These are phyloP conservation scores for Globisporangium radiosum DNA, from an alignment of 352 stramenopile genomes.

Conservation along the genomic window DNA sequence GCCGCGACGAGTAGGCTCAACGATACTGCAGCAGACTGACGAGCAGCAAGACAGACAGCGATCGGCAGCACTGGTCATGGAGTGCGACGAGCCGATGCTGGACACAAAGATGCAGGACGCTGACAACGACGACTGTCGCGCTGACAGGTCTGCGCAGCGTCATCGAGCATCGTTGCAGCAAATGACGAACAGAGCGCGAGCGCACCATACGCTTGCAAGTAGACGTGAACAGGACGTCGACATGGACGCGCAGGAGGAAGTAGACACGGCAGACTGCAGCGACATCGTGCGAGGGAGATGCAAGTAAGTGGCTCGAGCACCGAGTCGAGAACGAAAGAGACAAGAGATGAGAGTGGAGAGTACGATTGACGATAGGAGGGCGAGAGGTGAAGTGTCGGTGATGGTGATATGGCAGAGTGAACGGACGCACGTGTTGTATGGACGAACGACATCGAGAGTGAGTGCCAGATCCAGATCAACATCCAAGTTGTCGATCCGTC, in stretches of 20 bases:
- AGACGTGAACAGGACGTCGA: not conserved
- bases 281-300: too few species aligned
- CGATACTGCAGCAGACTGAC: not conserved
- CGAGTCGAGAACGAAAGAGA: too few species aligned
- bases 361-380: too few species aligned
- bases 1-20: not conserved
- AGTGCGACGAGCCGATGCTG: conserved; percentile 2
- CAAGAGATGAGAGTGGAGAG: too few species aligned
- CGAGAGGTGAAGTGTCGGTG: too few species aligned
- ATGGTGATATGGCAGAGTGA: too few species aligned
- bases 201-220: not conserved
- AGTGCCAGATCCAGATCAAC: too few species aligned
- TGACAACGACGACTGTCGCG: not conserved
- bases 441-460: too few species aligned
- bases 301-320: too few species aligned
- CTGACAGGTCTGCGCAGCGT: not conserved
- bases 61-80: not conserved
- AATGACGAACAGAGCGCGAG: not conserved
- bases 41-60: not conserved
- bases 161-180: not conserved
- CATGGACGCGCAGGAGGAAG: not conserved
- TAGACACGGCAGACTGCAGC: too few species aligned
- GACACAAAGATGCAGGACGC: not conserved
- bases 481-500: too few species aligned
- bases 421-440: too few species aligned